Percentiles rank a stretch among this genome's conserved stretches.
phyloP scores from a whole-genome alignment of 139 green algal genomes.

The Nannochloris sp. region DNA sequence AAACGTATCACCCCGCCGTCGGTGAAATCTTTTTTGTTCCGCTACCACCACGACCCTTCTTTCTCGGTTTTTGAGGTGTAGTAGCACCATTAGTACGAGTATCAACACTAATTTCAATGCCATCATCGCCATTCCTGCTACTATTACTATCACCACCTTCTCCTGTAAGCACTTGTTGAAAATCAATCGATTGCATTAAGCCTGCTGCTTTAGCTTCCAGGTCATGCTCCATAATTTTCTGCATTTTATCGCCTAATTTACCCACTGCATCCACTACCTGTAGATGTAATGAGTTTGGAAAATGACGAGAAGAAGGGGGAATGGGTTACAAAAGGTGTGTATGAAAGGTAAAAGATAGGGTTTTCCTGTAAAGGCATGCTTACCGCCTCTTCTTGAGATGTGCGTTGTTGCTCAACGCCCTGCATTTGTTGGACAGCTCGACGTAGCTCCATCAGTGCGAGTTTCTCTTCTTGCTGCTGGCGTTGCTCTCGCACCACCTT shows the following conservation, averaged over 20 bases:
- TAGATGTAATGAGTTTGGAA: neutral
- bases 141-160: too few species aligned
- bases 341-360: too few species aligned
- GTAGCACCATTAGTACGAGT: too few species aligned
- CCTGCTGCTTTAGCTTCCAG: neutral
- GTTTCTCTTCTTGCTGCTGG: neutral
- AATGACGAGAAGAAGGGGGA: neutral
- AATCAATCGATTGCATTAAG: neutral
- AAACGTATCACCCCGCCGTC: too few species aligned
- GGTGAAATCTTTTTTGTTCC: too few species aligned
- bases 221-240: neutral
- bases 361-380: neutral
- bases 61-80: too few species aligned
- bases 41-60: too few species aligned
- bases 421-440: constrained; percentile 10
- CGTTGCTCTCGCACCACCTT: neutral
- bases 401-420: neutral
- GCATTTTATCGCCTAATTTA: neutral
- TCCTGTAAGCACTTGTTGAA: neutral
- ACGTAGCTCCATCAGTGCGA: constrained; percentile 16
- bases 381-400: neutral
- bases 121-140: too few species aligned
- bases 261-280: neutral
- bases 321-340: too few species aligned
- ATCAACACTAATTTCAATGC: too few species aligned